phyloP scores from a whole-genome alignment of 768 basidiomycete genomes.

The Leucosporidium creatinivorum region DNA sequence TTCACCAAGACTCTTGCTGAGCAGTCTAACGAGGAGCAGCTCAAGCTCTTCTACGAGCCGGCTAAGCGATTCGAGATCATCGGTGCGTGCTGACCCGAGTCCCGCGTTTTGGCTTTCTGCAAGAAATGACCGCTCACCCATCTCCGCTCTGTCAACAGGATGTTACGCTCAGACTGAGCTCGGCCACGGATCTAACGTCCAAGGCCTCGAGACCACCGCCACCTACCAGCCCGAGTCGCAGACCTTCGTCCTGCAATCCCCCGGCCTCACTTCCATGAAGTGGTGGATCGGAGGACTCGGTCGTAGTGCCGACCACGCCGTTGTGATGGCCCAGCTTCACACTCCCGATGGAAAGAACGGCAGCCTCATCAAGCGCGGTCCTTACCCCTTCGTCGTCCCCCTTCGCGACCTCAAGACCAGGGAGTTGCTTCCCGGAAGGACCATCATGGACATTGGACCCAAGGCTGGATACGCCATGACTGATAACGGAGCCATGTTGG shows the following conservation, averaged over 20 bases:
- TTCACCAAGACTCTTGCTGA: not conserved
- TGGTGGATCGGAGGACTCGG: constrained; percentile 76
- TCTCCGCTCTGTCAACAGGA: constrained; percentile 8
- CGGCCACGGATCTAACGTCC: constrained; percentile 68
- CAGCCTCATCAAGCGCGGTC: constrained; percentile 51
- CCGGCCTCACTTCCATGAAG: constrained; percentile 64
- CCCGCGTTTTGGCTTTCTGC: not conserved
- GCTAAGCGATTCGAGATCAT: constrained; percentile 35
- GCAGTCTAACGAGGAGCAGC: constrained; percentile 38
- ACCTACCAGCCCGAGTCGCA: constrained; percentile 60
- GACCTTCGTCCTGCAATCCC: constrained; percentile 70
- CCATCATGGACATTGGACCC: constrained; percentile 65
- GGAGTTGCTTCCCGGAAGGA: constrained; percentile 54
- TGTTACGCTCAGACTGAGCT: constrained; percentile 37
- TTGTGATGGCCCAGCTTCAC: constrained; percentile 67
- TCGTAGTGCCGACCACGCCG: constrained; percentile 65
- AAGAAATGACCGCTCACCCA: not conserved
- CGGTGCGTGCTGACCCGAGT: constrained; percentile 10
- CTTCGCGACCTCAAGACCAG: constrained; percentile 60
- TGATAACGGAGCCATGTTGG: constrained; percentile 36
- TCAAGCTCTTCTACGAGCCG: constrained; percentile 37
- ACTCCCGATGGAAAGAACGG: constrained; percentile 45
- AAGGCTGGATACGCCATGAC: constrained; percentile 43
- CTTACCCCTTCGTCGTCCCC: constrained; percentile 68
- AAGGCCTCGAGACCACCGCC: constrained; percentile 64